Evolutionary conservation across 495 filamentous ascomycete species (phyloP).

Genomic region (Cryomyces minteri): DNA sequence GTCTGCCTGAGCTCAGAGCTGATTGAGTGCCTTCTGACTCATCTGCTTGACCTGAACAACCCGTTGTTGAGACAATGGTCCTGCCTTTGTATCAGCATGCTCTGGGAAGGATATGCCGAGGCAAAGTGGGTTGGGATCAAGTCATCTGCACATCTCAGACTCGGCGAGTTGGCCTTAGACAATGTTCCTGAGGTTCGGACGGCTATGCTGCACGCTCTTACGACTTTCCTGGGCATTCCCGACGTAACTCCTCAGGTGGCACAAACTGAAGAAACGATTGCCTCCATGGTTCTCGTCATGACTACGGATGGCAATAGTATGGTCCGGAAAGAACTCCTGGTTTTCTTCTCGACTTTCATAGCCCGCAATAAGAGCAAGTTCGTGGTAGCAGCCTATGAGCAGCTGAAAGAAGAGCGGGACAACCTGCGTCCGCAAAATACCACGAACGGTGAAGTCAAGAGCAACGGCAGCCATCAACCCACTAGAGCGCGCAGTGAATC

Average conservation of each 20-base stretch:
- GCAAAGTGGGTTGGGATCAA: slow-evolving; percentile 89
- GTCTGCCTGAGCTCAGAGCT: slow-evolving; percentile 74
- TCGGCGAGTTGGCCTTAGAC: slow-evolving; percentile 70
- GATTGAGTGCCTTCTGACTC: slow-evolving; percentile 63
- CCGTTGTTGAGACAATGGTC: slow-evolving; percentile 89
- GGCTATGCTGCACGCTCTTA: slow-evolving; percentile 82
- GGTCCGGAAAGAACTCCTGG: slow-evolving; percentile 78
- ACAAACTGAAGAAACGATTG: slow-evolving; percentile 73
- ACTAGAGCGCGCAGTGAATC: slow-evolving; percentile 20
- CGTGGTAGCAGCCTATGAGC: slow-evolving; percentile 78
- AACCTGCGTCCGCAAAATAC: slow-evolving; percentile 3
- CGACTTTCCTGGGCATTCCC: slow-evolving; percentile 81
- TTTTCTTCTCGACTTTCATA: slow-evolving; percentile 87
- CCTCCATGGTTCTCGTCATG: slow-evolving; percentile 70
- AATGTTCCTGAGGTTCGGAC: slow-evolving; percentile 87
- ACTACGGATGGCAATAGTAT: slow-evolving; percentile 79
- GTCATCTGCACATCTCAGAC: slow-evolving; percentile 54
- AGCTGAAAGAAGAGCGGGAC: slow-evolving; percentile 70
- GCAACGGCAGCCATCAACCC: background rate
- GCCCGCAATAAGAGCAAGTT: slow-evolving; percentile 85
- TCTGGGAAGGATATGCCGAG: slow-evolving; percentile 80
- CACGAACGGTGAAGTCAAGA: background rate
- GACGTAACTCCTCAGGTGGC: slow-evolving; percentile 84
- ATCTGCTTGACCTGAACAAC: slow-evolving; percentile 71
- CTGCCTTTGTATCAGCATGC: slow-evolving; percentile 85